Percentiles rank a stretch among this genome's conserved stretches.
Evolutionary conservation across 768 basidiomycete genomes (phyloP).

Genomic region (Pleurotus ostreatus): DNA sequence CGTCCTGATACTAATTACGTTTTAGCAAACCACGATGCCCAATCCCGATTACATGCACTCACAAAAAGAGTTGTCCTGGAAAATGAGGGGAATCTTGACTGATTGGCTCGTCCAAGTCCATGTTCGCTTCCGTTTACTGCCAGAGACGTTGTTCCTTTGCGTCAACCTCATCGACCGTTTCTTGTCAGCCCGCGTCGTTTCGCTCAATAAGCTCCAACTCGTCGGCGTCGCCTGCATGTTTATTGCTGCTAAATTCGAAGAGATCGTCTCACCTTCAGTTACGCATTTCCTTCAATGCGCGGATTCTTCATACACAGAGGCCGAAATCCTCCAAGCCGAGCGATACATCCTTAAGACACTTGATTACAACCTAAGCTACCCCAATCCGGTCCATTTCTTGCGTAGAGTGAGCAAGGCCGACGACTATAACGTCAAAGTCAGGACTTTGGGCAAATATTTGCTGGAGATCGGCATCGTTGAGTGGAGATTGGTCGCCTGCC

Average conservation of each 20-base stretch:
- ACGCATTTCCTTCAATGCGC: constrained; percentile 87
- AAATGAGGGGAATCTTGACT: constrained; percentile 90
- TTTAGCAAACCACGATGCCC: constrained; percentile 75
- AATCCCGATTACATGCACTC: constrained; percentile 93
- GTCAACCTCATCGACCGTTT: constrained; percentile 91
- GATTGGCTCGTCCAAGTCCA: constrained; percentile 98
- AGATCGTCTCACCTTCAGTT: constrained; percentile 88
- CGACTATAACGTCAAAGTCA: constrained; percentile 86
- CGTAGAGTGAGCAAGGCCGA: constrained; percentile 94
- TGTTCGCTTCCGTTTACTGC: constrained; percentile 83
- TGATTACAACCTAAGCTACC: constrained; percentile 89
- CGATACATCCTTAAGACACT: constrained; percentile 90
- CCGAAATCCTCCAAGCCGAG: constrained; percentile 65
- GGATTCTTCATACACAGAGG: constrained; percentile 82
- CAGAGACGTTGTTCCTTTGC: constrained; percentile 93
- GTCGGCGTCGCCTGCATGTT: constrained; percentile 94
- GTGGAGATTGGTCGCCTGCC: constrained; percentile 75
- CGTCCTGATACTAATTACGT: constrained; percentile 6
- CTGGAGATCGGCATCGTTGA: constrained; percentile 90
- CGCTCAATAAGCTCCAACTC: constrained; percentile 90
- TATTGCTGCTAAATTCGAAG: constrained; percentile 94
- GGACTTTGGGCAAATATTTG: constrained; percentile 92
- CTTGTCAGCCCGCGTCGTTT: constrained; percentile 73
- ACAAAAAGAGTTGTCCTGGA: constrained; percentile 94
- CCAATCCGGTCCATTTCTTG: constrained; percentile 92